Evolutionary conservation across 768 basidiomycete genomes (phyloP).

Genomic region (Pisolithus orientalis): DNA sequence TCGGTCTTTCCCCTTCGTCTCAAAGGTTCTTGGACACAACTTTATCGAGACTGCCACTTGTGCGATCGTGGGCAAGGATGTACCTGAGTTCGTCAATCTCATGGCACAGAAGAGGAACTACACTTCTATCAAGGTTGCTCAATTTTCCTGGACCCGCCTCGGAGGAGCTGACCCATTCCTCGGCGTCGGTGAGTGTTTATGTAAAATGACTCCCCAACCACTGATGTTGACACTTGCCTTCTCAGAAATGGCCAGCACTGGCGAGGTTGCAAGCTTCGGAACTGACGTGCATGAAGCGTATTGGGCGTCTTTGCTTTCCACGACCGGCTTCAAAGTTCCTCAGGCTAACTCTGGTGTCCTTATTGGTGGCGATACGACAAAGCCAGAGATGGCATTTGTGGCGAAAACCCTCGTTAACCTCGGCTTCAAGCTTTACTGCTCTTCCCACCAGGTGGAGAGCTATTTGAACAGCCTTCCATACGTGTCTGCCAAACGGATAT

Average conservation of each 20-base stretch:
- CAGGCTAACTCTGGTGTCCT: conserved; percentile 80
- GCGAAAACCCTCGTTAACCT: conserved; percentile 76
- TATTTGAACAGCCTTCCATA: conserved; percentile 75
- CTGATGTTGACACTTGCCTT: conserved; percentile 3
- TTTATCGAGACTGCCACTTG: conserved; percentile 92
- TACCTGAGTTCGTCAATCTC: conserved; percentile 86
- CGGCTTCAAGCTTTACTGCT: conserved; percentile 95
- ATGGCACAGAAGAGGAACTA: conserved; percentile 90
- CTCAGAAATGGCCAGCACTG: conserved; percentile 95
- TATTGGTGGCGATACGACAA: conserved; percentile 83
- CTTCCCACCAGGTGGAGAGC: conserved; percentile 71
- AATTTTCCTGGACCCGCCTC: conserved; percentile 96
- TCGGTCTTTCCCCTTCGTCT: conserved; percentile 98
- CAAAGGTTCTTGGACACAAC: conserved; percentile 95
- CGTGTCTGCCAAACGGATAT: conserved; percentile 78
- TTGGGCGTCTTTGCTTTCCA: conserved; percentile 91
- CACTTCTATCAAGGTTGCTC: conserved; percentile 93
- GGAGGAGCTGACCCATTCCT: conserved; percentile 96
- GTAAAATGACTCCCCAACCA: neutral
- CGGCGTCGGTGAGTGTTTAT: conserved; percentile 67
- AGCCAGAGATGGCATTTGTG: conserved; percentile 81
- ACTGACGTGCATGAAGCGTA: conserved; percentile 92
- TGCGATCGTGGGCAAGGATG: conserved; percentile 79
- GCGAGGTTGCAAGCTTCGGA: conserved; percentile 96
- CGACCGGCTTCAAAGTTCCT: conserved; percentile 93